Evolutionary conservation across 352 stramenopile species (phyloP).

Genomic region (Phytophthora fragariaefolia): DNA sequence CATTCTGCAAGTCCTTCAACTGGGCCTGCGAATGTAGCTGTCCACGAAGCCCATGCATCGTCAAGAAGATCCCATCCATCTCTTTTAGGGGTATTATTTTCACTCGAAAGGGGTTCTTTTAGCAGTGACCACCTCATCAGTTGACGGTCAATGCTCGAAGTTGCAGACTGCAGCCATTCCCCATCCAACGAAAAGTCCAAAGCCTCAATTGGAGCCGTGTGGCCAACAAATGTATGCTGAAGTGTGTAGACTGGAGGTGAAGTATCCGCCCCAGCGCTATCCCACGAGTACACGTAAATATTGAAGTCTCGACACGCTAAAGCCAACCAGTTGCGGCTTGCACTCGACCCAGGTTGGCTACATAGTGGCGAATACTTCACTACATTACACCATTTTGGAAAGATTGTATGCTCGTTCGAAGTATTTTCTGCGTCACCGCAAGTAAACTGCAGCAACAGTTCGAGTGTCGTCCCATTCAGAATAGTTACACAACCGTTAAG

Average conservation of each 20-base stretch:
- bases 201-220: slow-evolving; percentile 64
- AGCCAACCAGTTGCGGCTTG: slow-evolving; percentile 38
- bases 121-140: slow-evolving; percentile 72
- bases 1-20: slow-evolving; percentile 54
- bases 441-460: slow-evolving; percentile 24
- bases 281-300: slow-evolving; percentile 73
- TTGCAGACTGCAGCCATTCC: slow-evolving; percentile 72
- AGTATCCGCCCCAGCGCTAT: slow-evolving; percentile 19
- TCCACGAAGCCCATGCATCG: slow-evolving; percentile 63
- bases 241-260: slow-evolving; percentile 44
- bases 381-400: slow-evolving; percentile 58
- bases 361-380: slow-evolving; percentile 54
- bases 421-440: slow-evolving; percentile 22
- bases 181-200: slow-evolving; percentile 75
- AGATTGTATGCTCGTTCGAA: slow-evolving; percentile 8
- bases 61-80: slow-evolving; percentile 38
- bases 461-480: slow-evolving; percentile 40
- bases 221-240: slow-evolving; percentile 63
- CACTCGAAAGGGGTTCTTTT: slow-evolving; percentile 12
- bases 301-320: slow-evolving; percentile 72
- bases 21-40: slow-evolving; percentile 57
- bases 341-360: slow-evolving; percentile 6
- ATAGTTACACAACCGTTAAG: slow-evolving; percentile 46
- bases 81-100: background rate
- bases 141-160: slow-evolving; percentile 57